Conservation (phyloP, 169 alveolate genomes). For the Cryptosporidium sp. region DNA sequence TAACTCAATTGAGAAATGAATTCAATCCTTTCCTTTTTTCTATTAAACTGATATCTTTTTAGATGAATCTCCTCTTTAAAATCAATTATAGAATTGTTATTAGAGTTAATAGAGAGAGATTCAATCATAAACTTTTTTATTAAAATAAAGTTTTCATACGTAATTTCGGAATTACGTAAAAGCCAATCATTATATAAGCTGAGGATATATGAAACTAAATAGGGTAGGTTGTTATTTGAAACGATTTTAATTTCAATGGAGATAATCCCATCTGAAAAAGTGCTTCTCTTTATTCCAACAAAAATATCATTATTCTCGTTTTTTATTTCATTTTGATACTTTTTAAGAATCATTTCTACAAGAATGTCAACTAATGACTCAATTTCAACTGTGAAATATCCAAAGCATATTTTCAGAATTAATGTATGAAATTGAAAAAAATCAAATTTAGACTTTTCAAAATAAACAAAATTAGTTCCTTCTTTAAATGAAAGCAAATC, state of each 20-base stretch:
- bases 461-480: conserved; percentile 17
- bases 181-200: conserved; percentile 17
- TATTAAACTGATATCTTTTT: conserved; percentile 43
- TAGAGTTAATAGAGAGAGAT: neutral
- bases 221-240: neutral
- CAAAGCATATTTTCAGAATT: conserved; percentile 2
- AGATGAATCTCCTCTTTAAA: conserved; percentile 14
- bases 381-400: conserved; percentile 21
- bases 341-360: neutral
- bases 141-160: neutral
- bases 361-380: conserved; percentile 28
- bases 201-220: neutral
- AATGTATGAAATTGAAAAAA: neutral
- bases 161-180: neutral
- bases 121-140: neutral
- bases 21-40: neutral
- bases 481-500: conserved; percentile 27
- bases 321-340: neutral
- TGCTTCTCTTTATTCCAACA: neutral
- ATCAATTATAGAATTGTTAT: neutral
- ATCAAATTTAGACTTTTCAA: conserved; percentile 4
- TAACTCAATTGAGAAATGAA: conserved; percentile 21
- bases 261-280: conserved; percentile 14
- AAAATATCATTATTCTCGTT: neutral
- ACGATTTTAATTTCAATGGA: neutral